These are phyloP conservation scores for Xylaria flabelliformis DNA, from an alignment of 495 filamentous ascomycete species.

Conservation along the genomic window DNA sequence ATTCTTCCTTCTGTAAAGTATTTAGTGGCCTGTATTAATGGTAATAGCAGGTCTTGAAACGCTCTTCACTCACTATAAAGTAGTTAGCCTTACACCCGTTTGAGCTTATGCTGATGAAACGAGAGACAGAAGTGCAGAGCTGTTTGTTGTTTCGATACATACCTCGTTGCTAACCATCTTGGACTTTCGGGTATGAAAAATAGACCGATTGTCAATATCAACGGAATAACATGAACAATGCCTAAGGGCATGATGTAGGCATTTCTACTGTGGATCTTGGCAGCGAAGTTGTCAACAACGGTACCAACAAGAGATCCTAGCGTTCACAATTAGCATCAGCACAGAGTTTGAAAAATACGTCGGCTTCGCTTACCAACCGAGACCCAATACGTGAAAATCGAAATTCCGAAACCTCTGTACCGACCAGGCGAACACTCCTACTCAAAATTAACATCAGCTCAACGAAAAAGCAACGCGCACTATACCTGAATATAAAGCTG, in stretches of 20 bases:
- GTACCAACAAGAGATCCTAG: conserved; percentile 60
- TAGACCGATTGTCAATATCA: conserved; percentile 56
- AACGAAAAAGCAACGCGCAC: conserved; percentile 1
- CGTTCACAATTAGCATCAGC: not conserved
- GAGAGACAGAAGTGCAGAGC: not conserved
- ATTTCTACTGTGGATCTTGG: conserved; percentile 49
- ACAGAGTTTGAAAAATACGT: not conserved
- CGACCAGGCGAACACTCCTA: conserved; percentile 58
- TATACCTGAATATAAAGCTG: conserved; percentile 62
- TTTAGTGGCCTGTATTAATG: not conserved
- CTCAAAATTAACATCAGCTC: not conserved
- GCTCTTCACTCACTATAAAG: conserved; percentile 10
- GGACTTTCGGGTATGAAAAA: conserved; percentile 70
- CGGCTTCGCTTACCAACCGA: conserved; percentile 42
- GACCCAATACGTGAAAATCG: conserved; percentile 50
- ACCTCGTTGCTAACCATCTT: conserved; percentile 61
- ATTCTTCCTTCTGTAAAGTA: conserved; percentile 44
- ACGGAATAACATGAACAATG: conserved; percentile 63
- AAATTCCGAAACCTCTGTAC: conserved; percentile 57
- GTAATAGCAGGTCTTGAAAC: not conserved
- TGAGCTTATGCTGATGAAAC: not conserved
- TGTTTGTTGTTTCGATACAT: not conserved
- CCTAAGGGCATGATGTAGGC: conserved; percentile 66
- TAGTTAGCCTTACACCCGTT: not conserved
- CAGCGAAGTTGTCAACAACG: conserved; percentile 67